Evolutionary conservation across 2,329 filamentous ascomycete genomes (phyloP).

Genomic region (Aspergillus awamori): DNA sequence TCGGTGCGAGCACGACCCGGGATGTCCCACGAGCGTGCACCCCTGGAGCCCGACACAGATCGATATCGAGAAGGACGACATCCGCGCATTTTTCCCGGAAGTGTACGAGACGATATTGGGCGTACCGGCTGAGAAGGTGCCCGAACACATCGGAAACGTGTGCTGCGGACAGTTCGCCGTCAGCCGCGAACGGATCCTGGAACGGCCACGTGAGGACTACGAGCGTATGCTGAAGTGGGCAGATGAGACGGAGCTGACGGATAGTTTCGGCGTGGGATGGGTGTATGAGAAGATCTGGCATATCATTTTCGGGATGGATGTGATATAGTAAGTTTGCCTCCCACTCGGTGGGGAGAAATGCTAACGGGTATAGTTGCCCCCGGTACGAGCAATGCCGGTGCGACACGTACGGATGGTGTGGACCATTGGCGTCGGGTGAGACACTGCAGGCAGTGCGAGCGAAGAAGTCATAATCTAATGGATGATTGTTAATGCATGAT

Average conservation of each 20-base stretch:
- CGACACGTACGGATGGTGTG: constrained; percentile 36
- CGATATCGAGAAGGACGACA: constrained; percentile 28
- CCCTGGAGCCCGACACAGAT: constrained; percentile 28
- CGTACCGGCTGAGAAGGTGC: constrained; percentile 26
- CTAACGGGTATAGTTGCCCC: constrained; percentile 27
- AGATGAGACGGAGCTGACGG: constrained; percentile 32
- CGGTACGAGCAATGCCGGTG: constrained; percentile 35
- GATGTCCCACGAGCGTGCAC: constrained; percentile 45
- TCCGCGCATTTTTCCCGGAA: constrained; percentile 31
- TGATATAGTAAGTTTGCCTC: constrained; percentile 27
- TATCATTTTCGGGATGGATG: constrained; percentile 35
- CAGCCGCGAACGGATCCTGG: constrained; percentile 33
- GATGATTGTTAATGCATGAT: constrained; percentile 13
- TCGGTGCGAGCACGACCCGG: constrained; percentile 39
- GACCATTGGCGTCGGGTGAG: constrained; percentile 32
- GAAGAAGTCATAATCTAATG: constrained; percentile 7
- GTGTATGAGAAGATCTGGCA: constrained; percentile 40
- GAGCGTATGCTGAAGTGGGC: constrained; percentile 38
- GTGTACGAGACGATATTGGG: constrained; percentile 31
- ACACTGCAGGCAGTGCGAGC: constrained; percentile 30
- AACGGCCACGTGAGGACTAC: constrained; percentile 34
- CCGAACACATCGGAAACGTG: constrained; percentile 33
- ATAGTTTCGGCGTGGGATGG: constrained; percentile 35
- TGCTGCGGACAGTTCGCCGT: constrained; percentile 43
- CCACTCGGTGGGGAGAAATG: background rate